Conservation (phyloP, 75 land plant genomes). For the Selaginella moellendorffii region DNA sequence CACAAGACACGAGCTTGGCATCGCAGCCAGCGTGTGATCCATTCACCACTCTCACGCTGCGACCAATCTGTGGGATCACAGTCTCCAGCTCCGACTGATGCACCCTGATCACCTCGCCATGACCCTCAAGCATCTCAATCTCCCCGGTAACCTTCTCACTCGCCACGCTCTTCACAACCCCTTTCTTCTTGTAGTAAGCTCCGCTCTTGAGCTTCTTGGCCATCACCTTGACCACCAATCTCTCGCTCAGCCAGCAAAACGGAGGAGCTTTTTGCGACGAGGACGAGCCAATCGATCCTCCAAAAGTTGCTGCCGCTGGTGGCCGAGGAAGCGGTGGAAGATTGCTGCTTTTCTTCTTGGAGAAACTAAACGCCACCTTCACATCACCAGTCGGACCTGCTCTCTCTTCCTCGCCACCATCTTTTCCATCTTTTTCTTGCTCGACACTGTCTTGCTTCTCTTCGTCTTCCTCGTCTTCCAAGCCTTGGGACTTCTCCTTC, state of each 20-base stretch:
- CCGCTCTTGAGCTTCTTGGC: background rate
- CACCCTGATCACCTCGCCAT: background rate
- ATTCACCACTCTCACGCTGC: background rate
- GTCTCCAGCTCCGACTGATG: background rate
- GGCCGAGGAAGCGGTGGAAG: too few species aligned
- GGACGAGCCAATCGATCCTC: background rate
- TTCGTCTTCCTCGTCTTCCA: background rate
- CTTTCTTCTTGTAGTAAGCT: background rate
- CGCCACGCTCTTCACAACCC: background rate
- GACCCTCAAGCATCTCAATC: background rate
- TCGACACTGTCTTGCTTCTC: background rate
- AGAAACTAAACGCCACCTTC: background rate
- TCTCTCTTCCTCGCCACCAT: background rate
- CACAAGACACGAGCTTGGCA: background rate
- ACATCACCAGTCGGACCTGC: background rate
- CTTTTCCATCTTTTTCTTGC: background rate
- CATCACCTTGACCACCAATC: background rate
- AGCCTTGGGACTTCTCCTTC: too few species aligned
- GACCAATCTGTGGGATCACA: background rate
- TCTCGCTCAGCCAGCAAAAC: background rate
- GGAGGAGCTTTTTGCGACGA: background rate
- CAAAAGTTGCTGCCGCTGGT: background rate
- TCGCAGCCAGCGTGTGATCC: background rate
- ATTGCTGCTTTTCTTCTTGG: background rate
- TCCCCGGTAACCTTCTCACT: background rate